Percentiles rank a stretch among this genome's conserved stretches.
Conservation (phyloP, 495 filamentous ascomycete genomes). For the Lasiosphaeria ovina region DNA sequence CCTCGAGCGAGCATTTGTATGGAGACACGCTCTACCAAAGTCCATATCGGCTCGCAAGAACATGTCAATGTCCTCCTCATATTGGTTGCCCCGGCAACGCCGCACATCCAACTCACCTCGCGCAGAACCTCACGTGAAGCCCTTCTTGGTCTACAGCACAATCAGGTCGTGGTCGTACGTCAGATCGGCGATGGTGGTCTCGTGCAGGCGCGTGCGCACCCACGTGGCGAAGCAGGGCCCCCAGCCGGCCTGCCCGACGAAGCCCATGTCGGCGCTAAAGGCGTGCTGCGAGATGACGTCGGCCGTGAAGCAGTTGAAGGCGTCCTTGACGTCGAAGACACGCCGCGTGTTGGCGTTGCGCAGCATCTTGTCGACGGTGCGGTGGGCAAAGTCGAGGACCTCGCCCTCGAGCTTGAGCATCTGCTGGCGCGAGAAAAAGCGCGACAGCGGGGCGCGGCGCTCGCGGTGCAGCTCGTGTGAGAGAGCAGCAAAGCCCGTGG, state of each 20-base stretch:
- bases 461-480: conserved; percentile 44
- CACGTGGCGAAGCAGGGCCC: conserved; percentile 27
- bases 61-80: too few species aligned
- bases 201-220: conserved; percentile 21
- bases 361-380: conserved; percentile 20
- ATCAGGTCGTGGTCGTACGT: conserved; percentile 31
- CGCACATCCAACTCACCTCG: too few species aligned
- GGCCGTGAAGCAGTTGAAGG: conserved; percentile 32
- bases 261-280: conserved; percentile 31
- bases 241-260: conserved; percentile 27
- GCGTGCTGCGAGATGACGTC: conserved; percentile 32
- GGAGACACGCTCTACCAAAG: too few species aligned
- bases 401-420: conserved; percentile 34
- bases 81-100: too few species aligned
- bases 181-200: conserved; percentile 28
- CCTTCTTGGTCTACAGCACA: conserved; percentile 23
- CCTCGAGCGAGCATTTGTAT: too few species aligned
- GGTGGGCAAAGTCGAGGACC: conserved; percentile 23
- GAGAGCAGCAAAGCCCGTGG: conserved; percentile 46
- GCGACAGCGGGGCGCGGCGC: conserved; percentile 38
- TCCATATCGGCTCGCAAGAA: too few species aligned
- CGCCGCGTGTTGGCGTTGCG: not conserved
- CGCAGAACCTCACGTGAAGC: too few species aligned
- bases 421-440: conserved; percentile 43
- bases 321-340: conserved; percentile 23